Base-by-base conservation (phyloP, 1,284 basidiomycete species). In the Trametes versicolor region DNA sequence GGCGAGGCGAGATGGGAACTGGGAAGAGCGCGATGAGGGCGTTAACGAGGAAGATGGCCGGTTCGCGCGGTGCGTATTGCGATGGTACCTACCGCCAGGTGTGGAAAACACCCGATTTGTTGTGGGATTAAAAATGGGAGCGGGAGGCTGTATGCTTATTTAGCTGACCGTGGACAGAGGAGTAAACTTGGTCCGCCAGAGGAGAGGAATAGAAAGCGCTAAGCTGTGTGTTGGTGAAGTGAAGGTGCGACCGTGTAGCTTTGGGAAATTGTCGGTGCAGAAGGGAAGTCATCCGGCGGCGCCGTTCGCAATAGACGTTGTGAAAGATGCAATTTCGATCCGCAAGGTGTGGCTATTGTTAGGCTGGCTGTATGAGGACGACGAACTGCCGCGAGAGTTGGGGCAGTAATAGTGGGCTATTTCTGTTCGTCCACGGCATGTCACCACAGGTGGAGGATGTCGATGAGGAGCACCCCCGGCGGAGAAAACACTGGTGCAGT, bases 261-360 rank as follows among this genome's bases (percentile, higher is more conserved):
- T 56, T 62, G 60, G 54, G 36, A 51, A 56, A 56, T 41, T 45
- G 32, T 62, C 53, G 60, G 54, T 4, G 19, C 23, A 12, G 21
- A 17, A 17, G 45, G 8, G 29, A 32, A 32, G 29, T 32, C 34
- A 55, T 37, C 47, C 37, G 8, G 54, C 21, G 60, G 32, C 50
- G 37, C 21, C 29, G 34, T 56, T 47, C 60, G 60, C 60, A 49
- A 56, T 62, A 62, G 48, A 56, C 48, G 39, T 56, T 55, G 43
- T 8, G 6, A 43, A 56, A 56, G 53, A 51, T 62, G 60, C 37
- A 23, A 56, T 56, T 15, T 5, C 8, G n/a, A 45, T 13, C 23
- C 52, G 25, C 43, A 29, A 49, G 25, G 45, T 4, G 12, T 17
- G 12, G 43, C 60, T 62, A 62, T 62, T 56, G 47, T 56, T 62